These are phyloP conservation scores for Umbelopsis ramanniana DNA, from an alignment of 192 early-diverging fungal species.

Conservation along the genomic window DNA sequence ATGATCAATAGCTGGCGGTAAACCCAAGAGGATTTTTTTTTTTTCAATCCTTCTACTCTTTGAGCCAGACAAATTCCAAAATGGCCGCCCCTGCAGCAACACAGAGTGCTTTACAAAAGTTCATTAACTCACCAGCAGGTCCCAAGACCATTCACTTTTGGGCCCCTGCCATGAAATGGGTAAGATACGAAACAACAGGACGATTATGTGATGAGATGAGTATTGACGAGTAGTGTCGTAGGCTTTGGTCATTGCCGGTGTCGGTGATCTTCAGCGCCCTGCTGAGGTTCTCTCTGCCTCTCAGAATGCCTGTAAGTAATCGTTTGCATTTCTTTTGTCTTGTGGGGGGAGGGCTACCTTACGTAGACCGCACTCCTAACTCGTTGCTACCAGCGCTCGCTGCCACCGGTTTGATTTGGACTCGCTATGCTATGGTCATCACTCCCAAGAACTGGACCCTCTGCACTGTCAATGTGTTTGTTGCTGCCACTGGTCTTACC, in stretches of 20 bases:
- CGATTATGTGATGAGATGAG: not conserved
- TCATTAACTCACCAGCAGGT: slow-evolving; percentile 73
- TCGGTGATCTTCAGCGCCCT: slow-evolving; percentile 87
- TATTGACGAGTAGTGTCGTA: slow-evolving; percentile 32
- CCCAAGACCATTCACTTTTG: slow-evolving; percentile 99
- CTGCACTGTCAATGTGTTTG: slow-evolving; percentile 92
- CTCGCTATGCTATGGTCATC: slow-evolving; percentile 94
- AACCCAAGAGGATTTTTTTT: not conserved
- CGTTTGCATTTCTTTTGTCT: too few relatives aligned
- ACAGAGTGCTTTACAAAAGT: slow-evolving; percentile 68
- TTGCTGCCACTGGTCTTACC: slow-evolving; percentile 86
- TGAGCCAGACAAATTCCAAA: not conserved
- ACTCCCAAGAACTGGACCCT: slow-evolving; percentile 91
- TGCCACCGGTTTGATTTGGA: slow-evolving; percentile 96
- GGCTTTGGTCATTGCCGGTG: slow-evolving; percentile 92
- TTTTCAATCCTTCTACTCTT: slow-evolving; percentile 5
- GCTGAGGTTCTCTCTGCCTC: slow-evolving; percentile 86
- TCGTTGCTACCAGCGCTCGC: slow-evolving; percentile 64
- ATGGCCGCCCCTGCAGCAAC: slow-evolving; percentile 47
- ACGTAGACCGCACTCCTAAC: too few relatives aligned
- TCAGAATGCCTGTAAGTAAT: slow-evolving; percentile 77
- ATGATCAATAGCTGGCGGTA: not conserved
- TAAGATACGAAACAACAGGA: slow-evolving; percentile 36
- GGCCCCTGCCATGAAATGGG: slow-evolving; percentile 95
- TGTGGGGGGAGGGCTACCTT: too few relatives aligned